phyloP scores from a whole-genome alignment of 371 early-diverging fungal genomes.

The Sanchytrium tribonematis region DNA sequence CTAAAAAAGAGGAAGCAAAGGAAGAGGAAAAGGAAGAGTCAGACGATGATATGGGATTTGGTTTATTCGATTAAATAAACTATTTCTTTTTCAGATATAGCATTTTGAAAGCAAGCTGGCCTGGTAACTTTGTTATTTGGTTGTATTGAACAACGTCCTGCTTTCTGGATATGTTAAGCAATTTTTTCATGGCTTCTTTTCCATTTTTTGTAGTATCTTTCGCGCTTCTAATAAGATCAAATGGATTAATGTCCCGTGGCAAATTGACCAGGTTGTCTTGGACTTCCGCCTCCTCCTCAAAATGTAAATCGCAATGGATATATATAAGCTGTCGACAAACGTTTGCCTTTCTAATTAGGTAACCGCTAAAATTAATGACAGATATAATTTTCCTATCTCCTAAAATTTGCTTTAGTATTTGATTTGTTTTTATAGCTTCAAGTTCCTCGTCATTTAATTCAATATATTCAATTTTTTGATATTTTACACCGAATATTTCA shows the following conservation, averaged over 20 bases:
- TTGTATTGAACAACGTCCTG: background rate
- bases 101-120: background rate
- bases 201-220: background rate
- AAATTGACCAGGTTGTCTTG: background rate
- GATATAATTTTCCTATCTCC: background rate
- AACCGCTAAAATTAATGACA: background rate
- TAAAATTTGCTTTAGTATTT: background rate
- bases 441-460: background rate
- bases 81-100: background rate
- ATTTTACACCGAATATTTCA: background rate
- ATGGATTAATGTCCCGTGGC: background rate
- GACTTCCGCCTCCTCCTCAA: background rate
- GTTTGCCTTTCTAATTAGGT: background rate
- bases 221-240: background rate
- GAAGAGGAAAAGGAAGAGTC: constrained; percentile 37
- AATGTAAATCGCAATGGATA: background rate
- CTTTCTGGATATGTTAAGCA: background rate
- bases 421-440: background rate
- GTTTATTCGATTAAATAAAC: constrained; percentile 39
- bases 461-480: background rate
- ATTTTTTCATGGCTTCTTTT: background rate
- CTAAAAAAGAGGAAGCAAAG: constrained; percentile 15
- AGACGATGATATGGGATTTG: constrained; percentile 55
- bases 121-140: background rate
- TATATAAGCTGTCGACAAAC: background rate